These are phyloP conservation scores for Graphium sp. DNA, from an alignment of 2,329 filamentous ascomycete species.

Conservation along the genomic window DNA sequence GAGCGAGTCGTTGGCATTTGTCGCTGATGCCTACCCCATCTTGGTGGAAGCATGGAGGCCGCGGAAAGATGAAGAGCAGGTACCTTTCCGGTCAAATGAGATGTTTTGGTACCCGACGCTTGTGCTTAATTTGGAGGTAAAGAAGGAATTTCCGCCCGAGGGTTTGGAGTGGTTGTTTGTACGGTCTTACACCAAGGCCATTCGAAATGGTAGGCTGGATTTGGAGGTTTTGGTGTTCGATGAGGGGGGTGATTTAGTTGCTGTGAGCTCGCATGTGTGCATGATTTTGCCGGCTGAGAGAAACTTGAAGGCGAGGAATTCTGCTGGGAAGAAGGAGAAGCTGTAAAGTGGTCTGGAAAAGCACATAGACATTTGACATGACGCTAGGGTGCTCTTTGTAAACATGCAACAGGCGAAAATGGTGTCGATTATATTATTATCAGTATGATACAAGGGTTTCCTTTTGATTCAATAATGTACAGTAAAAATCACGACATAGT, in stretches of 20 bases:
- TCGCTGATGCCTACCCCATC: slow-evolving; percentile 54
- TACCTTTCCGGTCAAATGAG: slow-evolving; percentile 14
- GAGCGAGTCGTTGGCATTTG: slow-evolving; percentile 43
- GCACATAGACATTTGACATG: too few relatives aligned
- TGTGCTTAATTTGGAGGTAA: slow-evolving; percentile 59
- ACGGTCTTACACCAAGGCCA: slow-evolving; percentile 45
- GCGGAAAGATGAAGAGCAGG: slow-evolving; percentile 10
- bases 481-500: background rate
- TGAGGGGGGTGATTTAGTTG: slow-evolving; percentile 11
- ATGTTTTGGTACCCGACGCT: slow-evolving; percentile 63
- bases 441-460: background rate
- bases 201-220: slow-evolving; percentile 59
- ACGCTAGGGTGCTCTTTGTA: too few relatives aligned
- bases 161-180: slow-evolving; percentile 60
- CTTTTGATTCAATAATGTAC: slow-evolving; percentile 3
- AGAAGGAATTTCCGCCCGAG: slow-evolving; percentile 48
- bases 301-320: slow-evolving; percentile 5
- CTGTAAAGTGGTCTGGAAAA: too few relatives aligned
- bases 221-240: slow-evolving; percentile 55
- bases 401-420: background rate
- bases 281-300: slow-evolving; percentile 7
- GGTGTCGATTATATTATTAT: background rate
- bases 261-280: slow-evolving; percentile 9
- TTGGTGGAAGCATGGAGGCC: slow-evolving; percentile 36
- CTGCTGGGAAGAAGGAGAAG: too few relatives aligned